A percentile compares a stretch with the other conserved stretches of the same genome.
Conservation (phyloP, 1,139 yeast genomes). For the Lizanozyma gosingica region DNA sequence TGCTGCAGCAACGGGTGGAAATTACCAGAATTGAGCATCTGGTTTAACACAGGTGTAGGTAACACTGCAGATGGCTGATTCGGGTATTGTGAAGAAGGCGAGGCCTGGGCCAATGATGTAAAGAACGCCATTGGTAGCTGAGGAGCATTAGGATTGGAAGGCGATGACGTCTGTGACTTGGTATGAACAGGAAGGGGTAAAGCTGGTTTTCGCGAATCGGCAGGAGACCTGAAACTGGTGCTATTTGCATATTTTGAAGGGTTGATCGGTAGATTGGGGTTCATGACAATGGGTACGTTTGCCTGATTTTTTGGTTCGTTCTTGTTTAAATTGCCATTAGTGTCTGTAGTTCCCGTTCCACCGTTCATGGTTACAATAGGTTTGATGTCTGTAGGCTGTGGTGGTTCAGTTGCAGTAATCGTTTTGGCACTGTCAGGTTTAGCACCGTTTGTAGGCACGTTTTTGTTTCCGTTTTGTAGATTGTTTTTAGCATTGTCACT, state of each 20-base stretch:
- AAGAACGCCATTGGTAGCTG: slow-evolving; percentile 23
- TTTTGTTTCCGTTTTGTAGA: too few relatives aligned
- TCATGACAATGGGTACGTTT: slow-evolving; percentile 7
- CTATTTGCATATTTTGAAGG: slow-evolving; percentile 18
- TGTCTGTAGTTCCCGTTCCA: slow-evolving; percentile 2
- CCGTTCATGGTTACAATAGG: slow-evolving; percentile 6
- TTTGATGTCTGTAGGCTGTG: slow-evolving; percentile 3
- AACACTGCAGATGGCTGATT: slow-evolving; percentile 11
- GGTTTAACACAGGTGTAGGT: slow-evolving; percentile 32
- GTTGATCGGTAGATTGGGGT: slow-evolving; percentile 5
- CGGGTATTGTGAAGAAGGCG: slow-evolving; percentile 19
- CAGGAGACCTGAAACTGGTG: slow-evolving; percentile 27
- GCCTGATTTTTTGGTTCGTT: slow-evolving; percentile 7
- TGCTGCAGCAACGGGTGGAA: slow-evolving; percentile 3
- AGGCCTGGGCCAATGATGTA: slow-evolving; percentile 21
- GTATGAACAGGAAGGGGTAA: slow-evolving; percentile 32
- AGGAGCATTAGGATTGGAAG: slow-evolving; percentile 35
- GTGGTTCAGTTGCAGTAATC: slow-evolving; percentile 30
- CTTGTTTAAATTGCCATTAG: background rate
- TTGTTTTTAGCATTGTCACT: slow-evolving; percentile 24
- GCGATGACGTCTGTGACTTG: slow-evolving; percentile 38
- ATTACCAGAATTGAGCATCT: slow-evolving; percentile 16
- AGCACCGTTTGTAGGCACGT: slow-evolving; percentile 1
- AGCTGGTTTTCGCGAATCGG: slow-evolving; percentile 26
- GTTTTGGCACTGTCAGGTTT: slow-evolving; percentile 25